Evolutionary conservation across 805 yeast genomes (phyloP).

Genomic region (Dipodascopsis tothii): DNA sequence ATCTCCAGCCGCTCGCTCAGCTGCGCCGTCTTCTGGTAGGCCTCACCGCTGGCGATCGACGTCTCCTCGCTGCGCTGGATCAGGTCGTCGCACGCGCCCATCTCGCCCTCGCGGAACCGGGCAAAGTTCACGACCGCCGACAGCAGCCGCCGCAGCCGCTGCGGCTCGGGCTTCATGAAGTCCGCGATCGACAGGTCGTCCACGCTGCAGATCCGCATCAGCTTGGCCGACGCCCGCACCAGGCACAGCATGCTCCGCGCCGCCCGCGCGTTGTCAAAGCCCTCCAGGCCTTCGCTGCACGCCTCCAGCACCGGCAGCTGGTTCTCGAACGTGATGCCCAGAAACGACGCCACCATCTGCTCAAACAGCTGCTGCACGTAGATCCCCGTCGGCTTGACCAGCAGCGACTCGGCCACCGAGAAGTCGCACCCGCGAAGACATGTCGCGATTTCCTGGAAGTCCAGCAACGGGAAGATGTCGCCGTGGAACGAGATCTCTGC

Average conservation of each 20-base stretch:
- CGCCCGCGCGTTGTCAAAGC: constrained; percentile 19
- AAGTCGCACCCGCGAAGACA: constrained; percentile 59
- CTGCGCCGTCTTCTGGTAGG: constrained; percentile 9
- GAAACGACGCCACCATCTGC: constrained; percentile 54
- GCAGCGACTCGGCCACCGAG: constrained; percentile 51
- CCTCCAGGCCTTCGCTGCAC: constrained; percentile 31
- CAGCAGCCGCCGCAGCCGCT: constrained; percentile 53
- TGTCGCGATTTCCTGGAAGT: constrained; percentile 48
- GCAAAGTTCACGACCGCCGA: constrained; percentile 85
- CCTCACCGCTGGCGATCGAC: constrained; percentile 14
- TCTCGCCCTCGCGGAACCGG: constrained; percentile 69
- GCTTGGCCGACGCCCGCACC: constrained; percentile 17
- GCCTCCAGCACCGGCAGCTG: constrained; percentile 26
- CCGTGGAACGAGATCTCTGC: constrained; percentile 19
- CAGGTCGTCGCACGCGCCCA: constrained; percentile 59
- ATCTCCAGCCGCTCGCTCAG: constrained; percentile 14
- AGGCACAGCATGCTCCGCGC: constrained; percentile 21
- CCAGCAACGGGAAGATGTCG: constrained; percentile 50
- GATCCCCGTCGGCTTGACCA: constrained; percentile 50
- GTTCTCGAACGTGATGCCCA: constrained; percentile 42
- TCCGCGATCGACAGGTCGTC: constrained; percentile 70
- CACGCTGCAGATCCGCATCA: constrained; percentile 49
- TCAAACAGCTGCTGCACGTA: constrained; percentile 50
- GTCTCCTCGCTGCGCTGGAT: constrained; percentile 37
- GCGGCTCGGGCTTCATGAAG: constrained; percentile 67